Evolutionary conservation across 176 grass and related monocot genomes (phyloP).

Genomic region (Eleusine indica): DNA sequence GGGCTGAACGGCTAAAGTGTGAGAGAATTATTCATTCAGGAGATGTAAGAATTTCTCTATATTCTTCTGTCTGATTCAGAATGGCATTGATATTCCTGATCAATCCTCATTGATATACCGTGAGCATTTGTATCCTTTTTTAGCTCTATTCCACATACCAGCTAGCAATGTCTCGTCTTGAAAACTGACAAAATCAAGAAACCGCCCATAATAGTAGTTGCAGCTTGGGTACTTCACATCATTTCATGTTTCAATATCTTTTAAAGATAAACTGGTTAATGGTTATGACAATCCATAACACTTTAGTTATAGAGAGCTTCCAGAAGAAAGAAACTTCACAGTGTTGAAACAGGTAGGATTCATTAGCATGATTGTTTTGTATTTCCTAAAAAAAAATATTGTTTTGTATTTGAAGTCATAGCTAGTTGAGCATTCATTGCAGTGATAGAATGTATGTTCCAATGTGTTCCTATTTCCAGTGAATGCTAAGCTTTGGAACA

Average conservation of each 20-base stretch:
- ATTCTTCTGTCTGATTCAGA: background rate
- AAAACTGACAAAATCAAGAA: background rate
- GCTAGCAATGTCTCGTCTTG: background rate
- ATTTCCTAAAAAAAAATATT: background rate
- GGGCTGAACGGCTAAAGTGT: slow-evolving; percentile 63
- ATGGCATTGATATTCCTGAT: background rate
- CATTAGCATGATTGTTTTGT: background rate
- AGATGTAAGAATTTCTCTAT: slow-evolving; percentile 61
- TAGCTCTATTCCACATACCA: background rate
- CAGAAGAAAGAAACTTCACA: slow-evolving; percentile 16
- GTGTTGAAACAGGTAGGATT: background rate
- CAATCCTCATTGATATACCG: background rate
- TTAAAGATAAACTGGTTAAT: background rate
- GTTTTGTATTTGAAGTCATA: background rate
- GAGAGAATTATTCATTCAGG: slow-evolving; percentile 76
- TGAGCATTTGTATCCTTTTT: background rate
- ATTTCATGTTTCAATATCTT: background rate
- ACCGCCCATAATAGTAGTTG: background rate
- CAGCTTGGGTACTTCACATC: background rate
- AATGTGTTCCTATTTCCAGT: background rate
- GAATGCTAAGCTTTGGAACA: background rate
- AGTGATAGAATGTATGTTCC: background rate
- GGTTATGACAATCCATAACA: background rate
- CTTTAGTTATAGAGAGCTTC: background rate
- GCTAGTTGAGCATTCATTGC: background rate